These are phyloP conservation scores for Sordariomycetes sp. DNA, from an alignment of 2,329 filamentous ascomycete genomes.

Conservation along the genomic window DNA sequence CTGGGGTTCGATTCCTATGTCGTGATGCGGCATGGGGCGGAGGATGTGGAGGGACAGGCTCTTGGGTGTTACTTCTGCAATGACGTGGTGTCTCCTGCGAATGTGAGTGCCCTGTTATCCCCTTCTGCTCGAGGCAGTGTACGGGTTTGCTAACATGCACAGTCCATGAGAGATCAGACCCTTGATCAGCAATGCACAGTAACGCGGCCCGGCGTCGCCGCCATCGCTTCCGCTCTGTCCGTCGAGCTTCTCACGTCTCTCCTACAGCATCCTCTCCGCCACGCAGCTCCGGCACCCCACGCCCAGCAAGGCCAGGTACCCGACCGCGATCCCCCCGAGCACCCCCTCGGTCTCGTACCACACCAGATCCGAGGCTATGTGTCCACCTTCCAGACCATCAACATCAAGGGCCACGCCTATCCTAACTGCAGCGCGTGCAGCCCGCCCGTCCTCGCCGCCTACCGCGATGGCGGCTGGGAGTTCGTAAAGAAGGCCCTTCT, in stretches of 20 bases:
- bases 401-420: conserved; percentile 65
- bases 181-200: conserved; percentile 98
- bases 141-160: conserved; percentile 9
- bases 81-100: conserved; percentile 86
- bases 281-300: conserved; percentile 46
- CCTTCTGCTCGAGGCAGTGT: background rate
- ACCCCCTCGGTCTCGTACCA: conserved; percentile 60
- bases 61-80: conserved; percentile 98
- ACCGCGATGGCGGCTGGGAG: conserved; percentile 58
- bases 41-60: conserved; percentile 46
- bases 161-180: conserved; percentile 91
- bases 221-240: conserved; percentile 81
- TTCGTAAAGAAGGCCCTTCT: conserved; percentile 67
- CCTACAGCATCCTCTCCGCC: conserved; percentile 72
- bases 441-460: conserved; percentile 55
- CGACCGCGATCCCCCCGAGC: conserved; percentile 44
- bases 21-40: conserved; percentile 87
- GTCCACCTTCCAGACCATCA: conserved; percentile 61
- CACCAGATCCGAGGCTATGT: conserved; percentile 75
- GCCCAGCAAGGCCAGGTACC: conserved; percentile 26
- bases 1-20: conserved; percentile 95
- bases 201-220: conserved; percentile 82
- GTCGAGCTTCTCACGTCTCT: conserved; percentile 85
- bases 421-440: conserved; percentile 76
- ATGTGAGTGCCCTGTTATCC: conserved; percentile 48